These are phyloP conservation scores for Talaromyces piceae DNA, from an alignment of 2,329 filamentous ascomycete species.

Conservation along the genomic window DNA sequence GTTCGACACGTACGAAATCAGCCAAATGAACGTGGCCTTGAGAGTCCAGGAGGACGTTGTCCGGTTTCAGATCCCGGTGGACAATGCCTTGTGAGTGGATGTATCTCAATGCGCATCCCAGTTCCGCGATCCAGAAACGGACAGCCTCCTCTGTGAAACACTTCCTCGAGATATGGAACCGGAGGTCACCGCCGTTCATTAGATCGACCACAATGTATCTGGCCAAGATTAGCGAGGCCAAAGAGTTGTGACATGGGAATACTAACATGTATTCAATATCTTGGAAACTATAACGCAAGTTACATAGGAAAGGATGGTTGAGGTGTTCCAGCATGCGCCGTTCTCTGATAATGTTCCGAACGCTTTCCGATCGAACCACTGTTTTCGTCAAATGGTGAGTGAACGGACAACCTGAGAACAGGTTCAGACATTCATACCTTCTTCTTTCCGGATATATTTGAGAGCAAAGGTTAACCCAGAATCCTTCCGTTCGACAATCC, in stretches of 20 bases:
- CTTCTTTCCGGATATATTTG: conserved; percentile 98
- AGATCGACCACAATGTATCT: conserved; percentile 92
- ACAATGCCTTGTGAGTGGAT: conserved; percentile 82
- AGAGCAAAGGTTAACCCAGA: conserved; percentile 88
- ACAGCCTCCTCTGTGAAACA: conserved; percentile 97
- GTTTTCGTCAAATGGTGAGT: conserved; percentile 20
- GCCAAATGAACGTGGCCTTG: conserved; percentile 95
- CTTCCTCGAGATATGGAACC: conserved; percentile 96
- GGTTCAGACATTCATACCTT: conserved; percentile 61
- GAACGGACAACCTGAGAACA: conserved; percentile 16
- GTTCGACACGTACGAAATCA: conserved; percentile 69
- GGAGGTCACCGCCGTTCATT: conserved; percentile 93
- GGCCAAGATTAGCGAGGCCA: conserved; percentile 3
- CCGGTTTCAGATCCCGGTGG: conserved; percentile 84
- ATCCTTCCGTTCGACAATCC: conserved; percentile 97
- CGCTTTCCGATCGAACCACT: conserved; percentile 97
- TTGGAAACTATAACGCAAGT: conserved; percentile 97
- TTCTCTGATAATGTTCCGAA: conserved; percentile 96
- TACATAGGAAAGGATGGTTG: conserved; percentile 96
- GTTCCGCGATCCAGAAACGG: conserved; percentile 91
- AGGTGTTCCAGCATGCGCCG: conserved; percentile 96
- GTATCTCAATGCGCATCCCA: conserved; percentile 84
- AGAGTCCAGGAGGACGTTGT: conserved; percentile 80
- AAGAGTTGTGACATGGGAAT: not conserved
- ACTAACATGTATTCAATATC: conserved; percentile 96